phyloP scores from a whole-genome alignment of 2,329 filamentous ascomycete genomes.

The Fusarium oxysporum region DNA sequence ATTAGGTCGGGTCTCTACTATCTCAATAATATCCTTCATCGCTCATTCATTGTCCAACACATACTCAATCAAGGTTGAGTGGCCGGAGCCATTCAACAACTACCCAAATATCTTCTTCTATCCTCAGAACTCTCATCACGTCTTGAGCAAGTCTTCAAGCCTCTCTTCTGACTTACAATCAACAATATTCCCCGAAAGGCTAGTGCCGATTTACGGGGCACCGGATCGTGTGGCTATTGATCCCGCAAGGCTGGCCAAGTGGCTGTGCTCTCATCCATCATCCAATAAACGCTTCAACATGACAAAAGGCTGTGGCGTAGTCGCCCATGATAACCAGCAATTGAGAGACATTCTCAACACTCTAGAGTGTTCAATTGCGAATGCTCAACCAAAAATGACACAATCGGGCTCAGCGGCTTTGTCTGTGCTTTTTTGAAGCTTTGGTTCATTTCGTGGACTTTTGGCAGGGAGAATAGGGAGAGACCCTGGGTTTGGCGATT shows the following conservation, averaged over 20 bases:
- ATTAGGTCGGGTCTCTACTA: not conserved
- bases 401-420: constrained; percentile 13
- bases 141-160: not conserved
- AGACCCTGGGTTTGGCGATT: constrained; percentile 16
- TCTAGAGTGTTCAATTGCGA: constrained; percentile 14
- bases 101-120: no score
- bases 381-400: constrained; percentile 20
- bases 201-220: constrained; percentile 20
- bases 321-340: not conserved
- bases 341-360: not conserved
- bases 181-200: constrained; percentile 20
- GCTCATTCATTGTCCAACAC: rapidly evolving
- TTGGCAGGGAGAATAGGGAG: not conserved
- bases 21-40: not conserved
- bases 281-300: not conserved
- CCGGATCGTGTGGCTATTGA: not conserved
- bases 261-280: not conserved
- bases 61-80: not conserved
- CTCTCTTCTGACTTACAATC: constrained; percentile 9
- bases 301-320: constrained; percentile 10
- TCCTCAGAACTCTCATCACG: no score
- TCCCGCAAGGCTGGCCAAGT: constrained; percentile 16
- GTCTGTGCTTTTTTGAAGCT: not conserved
- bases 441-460: not conserved
- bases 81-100: rapidly evolving